Evolutionary conservation across 257 asterid species (phyloP), one percentile per base, ranked within the genome.

Genomic region (Coffea canephora): DNA sequence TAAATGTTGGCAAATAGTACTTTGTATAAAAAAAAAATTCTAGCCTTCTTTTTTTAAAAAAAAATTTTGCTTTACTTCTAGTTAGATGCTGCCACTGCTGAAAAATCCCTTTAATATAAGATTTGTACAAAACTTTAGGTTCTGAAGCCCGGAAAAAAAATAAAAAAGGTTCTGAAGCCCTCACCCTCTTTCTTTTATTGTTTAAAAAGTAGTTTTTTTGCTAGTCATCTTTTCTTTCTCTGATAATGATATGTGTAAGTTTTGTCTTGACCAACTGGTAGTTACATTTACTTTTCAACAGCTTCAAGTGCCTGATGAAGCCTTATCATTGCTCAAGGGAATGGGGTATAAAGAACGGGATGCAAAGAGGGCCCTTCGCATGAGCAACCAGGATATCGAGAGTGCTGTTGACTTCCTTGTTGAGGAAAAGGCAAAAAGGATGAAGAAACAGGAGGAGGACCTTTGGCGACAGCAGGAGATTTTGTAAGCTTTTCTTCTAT

Each of bases 271-370:
- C 46, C 36, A 50, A 52, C 43, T 66, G 25, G 55, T 11, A 4
- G 25, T 59, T 3, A 59, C 12, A 59, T 73, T 74, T 39, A 16
- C 69, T 45, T 62, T 15, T 76, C 36, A 46, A 83, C 91, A 95
- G 99, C 97, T 95, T 84, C 97, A 91, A 87, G 93, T 95, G 78
- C 90, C 97, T 69, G 97, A 95, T 86, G 97, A 95, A 82, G 75
- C 91, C 69, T 84, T 95, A 79, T 89, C 94, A 13, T 74, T 91
- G 68, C 81, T 95, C 76, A 81, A 90, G 92, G 83, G 90, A 86
- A 92, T 95, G 99, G 99, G 97, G 27, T 95, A 90, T 77, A 90
- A 87, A 82, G 96, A 88, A 84, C 87, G 75, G 57, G 88, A 88
- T 85, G 91, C 97, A 78, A 95, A 89, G 87, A 93, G 96, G 85